Evolutionary conservation across 768 basidiomycete genomes (phyloP).

Genomic region (Phylloporus sp.): DNA sequence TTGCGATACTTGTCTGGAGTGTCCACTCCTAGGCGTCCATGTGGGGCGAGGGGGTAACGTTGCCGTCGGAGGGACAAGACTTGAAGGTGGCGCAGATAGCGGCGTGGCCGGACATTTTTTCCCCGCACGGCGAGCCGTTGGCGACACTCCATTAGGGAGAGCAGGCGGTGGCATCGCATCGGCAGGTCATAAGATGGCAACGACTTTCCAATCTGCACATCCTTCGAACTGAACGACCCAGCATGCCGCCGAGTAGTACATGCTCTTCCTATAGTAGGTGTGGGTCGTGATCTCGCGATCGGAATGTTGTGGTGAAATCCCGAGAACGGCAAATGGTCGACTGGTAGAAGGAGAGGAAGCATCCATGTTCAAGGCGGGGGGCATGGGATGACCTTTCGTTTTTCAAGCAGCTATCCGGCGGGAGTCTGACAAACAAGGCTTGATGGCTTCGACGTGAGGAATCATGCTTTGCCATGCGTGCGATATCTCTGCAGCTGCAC

Average conservation of each 20-base stretch:
- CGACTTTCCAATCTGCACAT: conserved; percentile 82
- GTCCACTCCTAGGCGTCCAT: conserved; percentile 15
- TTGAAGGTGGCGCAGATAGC: conserved; percentile 23
- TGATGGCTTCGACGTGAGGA: conserved; percentile 65
- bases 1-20: conserved; percentile 43
- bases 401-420: conserved; percentile 34
- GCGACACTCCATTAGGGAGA: conserved; percentile 24
- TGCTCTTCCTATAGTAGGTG: conserved; percentile 34
- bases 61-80: conserved; percentile 13
- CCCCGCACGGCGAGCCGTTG: conserved; percentile 42
- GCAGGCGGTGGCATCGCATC: conserved; percentile 23
- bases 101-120: conserved; percentile 45
- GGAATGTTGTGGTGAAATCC: conserved; percentile 22
- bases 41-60: conserved; percentile 12
- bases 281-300: conserved; percentile 27
- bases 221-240: conserved; percentile 92
- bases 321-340: conserved; percentile 21
- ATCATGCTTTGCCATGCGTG: conserved; percentile 77
- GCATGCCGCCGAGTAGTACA: conserved; percentile 76
- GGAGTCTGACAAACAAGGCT: conserved; percentile 51
- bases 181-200: conserved; percentile 59
- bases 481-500: conserved; percentile 83
- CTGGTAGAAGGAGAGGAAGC: conserved; percentile 27
- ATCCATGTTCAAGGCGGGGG: conserved; percentile 24
- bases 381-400: conserved; percentile 24